Evolutionary conservation across 208 protist genomes (phyloP), one percentile per base, ranked within the genome.

Genomic region (Acanthamoeba divionensis): DNA sequence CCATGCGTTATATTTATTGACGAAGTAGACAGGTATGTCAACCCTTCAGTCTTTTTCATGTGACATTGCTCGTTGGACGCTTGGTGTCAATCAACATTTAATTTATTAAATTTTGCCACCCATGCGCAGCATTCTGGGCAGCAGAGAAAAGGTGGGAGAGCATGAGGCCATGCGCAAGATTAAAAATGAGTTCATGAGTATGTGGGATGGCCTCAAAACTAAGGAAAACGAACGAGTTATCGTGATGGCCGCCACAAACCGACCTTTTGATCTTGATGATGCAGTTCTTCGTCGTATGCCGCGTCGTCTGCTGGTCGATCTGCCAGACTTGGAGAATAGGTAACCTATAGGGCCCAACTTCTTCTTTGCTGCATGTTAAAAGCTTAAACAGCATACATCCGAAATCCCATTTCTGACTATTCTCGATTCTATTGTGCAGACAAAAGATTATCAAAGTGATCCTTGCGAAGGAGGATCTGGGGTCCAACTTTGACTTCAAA

Each of bases 121-220:
- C 75, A n/a, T n/a, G n/a, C n/a, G 87, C 62, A 85, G 79, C 55
- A 96, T 96, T 57, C 47, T 96, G 31, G 90, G 92, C 18, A 90
- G 62, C 41, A 65, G 93, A 9, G 89, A 93, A 21, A 90, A 92
- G 33, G n/a, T 47, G 15, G 88, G 89, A 15, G 93, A 95, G 80
- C 93, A 96, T 79, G 93, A 95, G 66, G 93, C 92, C n/a, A 94
- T 94, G 93, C 92, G 94, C 38, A 94, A 95, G 73, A 95, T 96
- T 15, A 95, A 95, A 91, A 95, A 93, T 57, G 93, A 95, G 63
- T 95, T 96, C 67, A 95, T 96, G 93, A 60, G 55, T 26, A 91
- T 93, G 83, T 95, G 93, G 94, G 94, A 96, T 73, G 94, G 94
- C 7, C 69, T 95, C 2, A 90, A 63, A 44, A 95, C 91, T 0